phyloP scores from a whole-genome alignment of 148 eudicot genomes.

The Persicaria tinctoria region DNA sequence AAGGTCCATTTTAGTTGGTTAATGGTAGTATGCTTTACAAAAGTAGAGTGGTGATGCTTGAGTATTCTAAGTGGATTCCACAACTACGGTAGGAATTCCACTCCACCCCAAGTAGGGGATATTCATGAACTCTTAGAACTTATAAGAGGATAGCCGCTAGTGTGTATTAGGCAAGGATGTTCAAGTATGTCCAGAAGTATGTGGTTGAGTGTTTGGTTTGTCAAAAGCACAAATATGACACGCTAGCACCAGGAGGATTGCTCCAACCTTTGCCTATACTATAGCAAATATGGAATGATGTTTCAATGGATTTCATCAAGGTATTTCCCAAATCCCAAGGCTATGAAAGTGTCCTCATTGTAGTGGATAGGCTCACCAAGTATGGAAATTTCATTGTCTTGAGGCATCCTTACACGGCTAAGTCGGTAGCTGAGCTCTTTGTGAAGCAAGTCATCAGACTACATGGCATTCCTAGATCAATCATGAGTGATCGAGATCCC shows the following conservation, averaged over 20 bases:
- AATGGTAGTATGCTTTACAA: not conserved
- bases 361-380: not conserved
- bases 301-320: conserved; percentile 7
- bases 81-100: not conserved
- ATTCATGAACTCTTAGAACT: not conserved
- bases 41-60: not conserved
- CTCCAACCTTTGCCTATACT: not conserved
- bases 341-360: not conserved
- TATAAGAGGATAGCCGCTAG: not conserved
- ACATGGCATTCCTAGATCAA: not conserved
- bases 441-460: not conserved
- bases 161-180: not conserved
- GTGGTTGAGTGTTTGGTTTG: not conserved
- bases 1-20: not conserved
- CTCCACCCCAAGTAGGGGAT: not conserved
- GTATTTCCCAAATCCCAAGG: not conserved
- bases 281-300: not conserved
- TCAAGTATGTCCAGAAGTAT: not conserved
- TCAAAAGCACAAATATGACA: conserved; percentile 5
- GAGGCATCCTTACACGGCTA: not conserved
- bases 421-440: not conserved
- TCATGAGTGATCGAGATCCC: not conserved
- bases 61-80: not conserved
- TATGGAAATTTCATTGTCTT: conserved; percentile 2
- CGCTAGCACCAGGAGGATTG: not conserved